Conservation (phyloP, 306 rosid species). For the barrel medic (Medicago truncatula) region MtrunA17r5.0-ANR NC_053042.1:26865501-26866000, state of each 20-base stretch:
- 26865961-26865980: too few species aligned
- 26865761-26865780: slow-evolving; percentile 30
- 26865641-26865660: slow-evolving; percentile 44
- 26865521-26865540: slow-evolving; percentile 25
- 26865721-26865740: slow-evolving; percentile 29
- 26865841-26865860: too few species aligned
- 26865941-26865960: too few species aligned
- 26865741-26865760: slow-evolving; percentile 41
- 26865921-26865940: too few species aligned
- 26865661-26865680: slow-evolving; percentile 45
- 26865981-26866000: too few species aligned
- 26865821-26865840: neutral
- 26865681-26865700: slow-evolving; percentile 24
- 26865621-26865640: slow-evolving; percentile 21
- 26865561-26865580: slow-evolving; percentile 43
- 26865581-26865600: slow-evolving; percentile 45
- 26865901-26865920: neutral
- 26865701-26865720: neutral
- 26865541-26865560: slow-evolving; percentile 47
- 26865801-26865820: slow-evolving; percentile 1
- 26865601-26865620: slow-evolving; percentile 37
- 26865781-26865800: slow-evolving; percentile 27
- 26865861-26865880: neutral
- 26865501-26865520: slow-evolving; percentile 59
- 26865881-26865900: slow-evolving; percentile 26